Evolutionary conservation across 768 basidiomycete genomes (phyloP), one percentile per base, ranked within the genome.

Genomic region (Pleurotus citrinopileatus): DNA sequence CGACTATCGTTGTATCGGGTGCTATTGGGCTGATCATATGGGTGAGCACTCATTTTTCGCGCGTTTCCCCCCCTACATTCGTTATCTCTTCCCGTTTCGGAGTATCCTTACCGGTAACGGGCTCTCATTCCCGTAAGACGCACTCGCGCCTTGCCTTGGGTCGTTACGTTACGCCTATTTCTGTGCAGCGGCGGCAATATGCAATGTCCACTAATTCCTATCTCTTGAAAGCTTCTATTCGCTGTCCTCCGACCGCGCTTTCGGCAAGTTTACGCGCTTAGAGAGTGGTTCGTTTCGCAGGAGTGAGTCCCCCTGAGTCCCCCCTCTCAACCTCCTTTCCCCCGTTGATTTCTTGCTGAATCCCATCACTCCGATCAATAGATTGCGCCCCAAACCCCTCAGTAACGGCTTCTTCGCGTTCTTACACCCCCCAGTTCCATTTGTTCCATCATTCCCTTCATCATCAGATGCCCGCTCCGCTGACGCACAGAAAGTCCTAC

Each of bases 211-310:
- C n/a, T n/a, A n/a, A n/a, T n/a, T n/a, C n/a, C n/a, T n/a, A n/a
- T n/a, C 15, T 34, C 32, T 34, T 34, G 7, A 4, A 57, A 90
- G 89, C 64, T 84, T 43, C 57, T 82, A 40, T 91, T 91, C 66
- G 88, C 84, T 22, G 67, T 84, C 42, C 57, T 89, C 19, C 76
- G 89, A 36, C 87, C 89, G 12, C 82, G 78, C 52, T 84, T 82
- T 61, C 80, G 87, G 53, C 85, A 89, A 70, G 63, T 91, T 12
- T 91, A 90, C 60, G 85, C 72, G 17, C 65, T 86, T 44, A 73
- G 89, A 62, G 87, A 89, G 63, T 91, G 89, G 89, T 91, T 91
- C 65, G 77, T 85, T 13, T 82, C 79, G 42, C 79, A 75, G 67
- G 79, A 80, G 87, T 91, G 64, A 69, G 84, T 76, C 2, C 15